Evolutionary conservation across 2,329 filamentous ascomycete genomes (phyloP), one percentile per base, ranked within the genome.

Genomic region (Ophiostoma sp.): DNA sequence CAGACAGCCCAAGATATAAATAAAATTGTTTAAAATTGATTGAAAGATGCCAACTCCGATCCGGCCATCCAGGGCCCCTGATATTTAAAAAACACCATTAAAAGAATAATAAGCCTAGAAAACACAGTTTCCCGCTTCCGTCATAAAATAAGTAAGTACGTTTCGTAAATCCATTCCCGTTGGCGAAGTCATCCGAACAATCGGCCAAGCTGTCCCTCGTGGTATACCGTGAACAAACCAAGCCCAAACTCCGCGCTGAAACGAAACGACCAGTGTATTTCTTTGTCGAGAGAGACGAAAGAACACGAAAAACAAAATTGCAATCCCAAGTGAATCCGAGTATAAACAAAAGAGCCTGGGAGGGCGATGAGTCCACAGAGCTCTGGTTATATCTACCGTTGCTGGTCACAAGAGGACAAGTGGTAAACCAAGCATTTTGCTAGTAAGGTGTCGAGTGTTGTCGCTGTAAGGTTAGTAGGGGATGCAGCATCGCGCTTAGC

Each of bases 211-310:
- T 70, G 71, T 70, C 67, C 60, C 62, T 65, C 62, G 44, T 70
- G 39, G 31, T 48, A 60, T 57, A 67, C 67, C 68, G 68, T 72
- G 67, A 69, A 64, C 68, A 68, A 73, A 73, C 68, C 70, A 72
- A 75, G 75, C 81, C 81, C 80, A 67, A 78, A 83, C 84, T 80
- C 85, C 85, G 80, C 80, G 84, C 84, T 86, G 76, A 79, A 80
- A 70, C 69, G 74, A 76, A 74, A 73, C 76, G 78, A 79, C 79
- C 66, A 67, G 36, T 71, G 54, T 71, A 54, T 67, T 67, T 71
- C 68, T 71, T 69, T 72, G 68, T 69, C 67, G 54, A 70, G 33
- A 23, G 36, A 35, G 71, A 69, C 71, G 64, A 70, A 71, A 73
- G 67, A 72, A 70, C 52, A 71, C 68, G 60, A 64, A 65, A 70